phyloP scores from a whole-genome alignment of 805 yeast species.

The Tetrapisispora fleetii region DNA sequence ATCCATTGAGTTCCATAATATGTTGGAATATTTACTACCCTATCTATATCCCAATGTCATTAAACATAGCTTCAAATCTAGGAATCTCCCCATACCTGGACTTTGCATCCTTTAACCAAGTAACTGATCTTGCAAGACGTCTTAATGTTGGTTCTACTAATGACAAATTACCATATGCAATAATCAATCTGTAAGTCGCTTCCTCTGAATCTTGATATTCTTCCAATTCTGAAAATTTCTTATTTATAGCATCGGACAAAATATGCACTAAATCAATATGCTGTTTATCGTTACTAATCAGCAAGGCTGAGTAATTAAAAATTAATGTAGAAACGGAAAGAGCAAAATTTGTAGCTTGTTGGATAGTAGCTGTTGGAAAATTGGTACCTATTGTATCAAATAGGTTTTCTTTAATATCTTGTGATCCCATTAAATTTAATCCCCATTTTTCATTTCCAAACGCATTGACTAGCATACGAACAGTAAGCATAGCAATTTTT shows the following conservation, averaged over 20 bases:
- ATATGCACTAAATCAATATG: conserved; percentile 22
- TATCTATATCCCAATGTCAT: not conserved
- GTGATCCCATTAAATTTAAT: conserved; percentile 30
- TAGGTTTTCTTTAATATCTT: conserved; percentile 31
- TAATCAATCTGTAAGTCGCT: conserved; percentile 53
- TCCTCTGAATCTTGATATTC: conserved; percentile 39
- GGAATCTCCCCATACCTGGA: conserved; percentile 10
- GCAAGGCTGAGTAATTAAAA: conserved; percentile 38
- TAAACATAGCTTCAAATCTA: conserved; percentile 18
- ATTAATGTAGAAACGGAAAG: conserved; percentile 42
- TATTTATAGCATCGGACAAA: conserved; percentile 24
- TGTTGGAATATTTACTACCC: not conserved
- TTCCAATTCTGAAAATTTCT: conserved; percentile 24
- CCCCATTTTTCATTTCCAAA: conserved; percentile 42
- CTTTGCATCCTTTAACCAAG: conserved; percentile 22
- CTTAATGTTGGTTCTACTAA: conserved; percentile 25
- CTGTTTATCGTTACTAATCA: conserved; percentile 21
- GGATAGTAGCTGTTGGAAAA: conserved; percentile 16
- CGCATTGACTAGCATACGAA: conserved; percentile 48
- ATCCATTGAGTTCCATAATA: not conserved
- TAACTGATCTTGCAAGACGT: conserved; percentile 24
- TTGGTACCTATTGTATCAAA: conserved; percentile 29
- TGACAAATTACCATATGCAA: conserved; percentile 55
- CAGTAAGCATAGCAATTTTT: conserved; percentile 39
- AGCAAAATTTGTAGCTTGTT: conserved; percentile 26